Conservation (phyloP, 805 yeast species). For the Candida endomychidarum region DNA sequence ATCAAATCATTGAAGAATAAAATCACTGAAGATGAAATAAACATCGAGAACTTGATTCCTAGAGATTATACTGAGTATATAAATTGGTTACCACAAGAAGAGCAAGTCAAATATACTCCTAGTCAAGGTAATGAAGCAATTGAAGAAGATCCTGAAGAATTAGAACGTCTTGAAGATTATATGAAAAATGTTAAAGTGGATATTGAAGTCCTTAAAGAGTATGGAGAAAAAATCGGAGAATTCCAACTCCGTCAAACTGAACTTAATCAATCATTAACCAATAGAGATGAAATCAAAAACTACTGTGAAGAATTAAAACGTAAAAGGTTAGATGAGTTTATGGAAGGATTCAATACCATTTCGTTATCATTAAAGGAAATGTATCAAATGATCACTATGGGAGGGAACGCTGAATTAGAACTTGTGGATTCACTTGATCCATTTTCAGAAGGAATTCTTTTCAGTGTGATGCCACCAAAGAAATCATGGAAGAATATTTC, state of each 20-base stretch:
- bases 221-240: slow-evolving; percentile 65
- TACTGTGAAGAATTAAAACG: slow-evolving; percentile 69
- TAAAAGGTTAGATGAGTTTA: slow-evolving; percentile 80
- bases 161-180: slow-evolving; percentile 51
- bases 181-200: slow-evolving; percentile 63
- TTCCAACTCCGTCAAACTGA: slow-evolving; percentile 62
- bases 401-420: slow-evolving; percentile 97
- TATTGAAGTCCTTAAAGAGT: slow-evolving; percentile 73
- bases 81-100: slow-evolving; percentile 49
- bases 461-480: slow-evolving; percentile 99
- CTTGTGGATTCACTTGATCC: slow-evolving; percentile 95
- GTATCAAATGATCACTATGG: slow-evolving; percentile 99
- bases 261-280: slow-evolving; percentile 62
- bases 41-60: slow-evolving; percentile 44
- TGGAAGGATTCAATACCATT: slow-evolving; percentile 86
- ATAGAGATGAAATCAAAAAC: slow-evolving; percentile 63
- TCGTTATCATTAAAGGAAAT: slow-evolving; percentile 89
- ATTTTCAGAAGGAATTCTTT: slow-evolving; percentile 94
- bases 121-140: slow-evolving; percentile 29
- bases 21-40: slow-evolving; percentile 38
- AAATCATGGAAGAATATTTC: slow-evolving; percentile 96
- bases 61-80: slow-evolving; percentile 56
- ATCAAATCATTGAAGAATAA: slow-evolving; percentile 39
- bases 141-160: slow-evolving; percentile 51
- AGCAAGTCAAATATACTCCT: slow-evolving; percentile 33